Percentiles rank a stretch among this genome's conserved stretches.
Conservation (phyloP, 352 stramenopile species). For the Phytophthora sojae region DNA sequence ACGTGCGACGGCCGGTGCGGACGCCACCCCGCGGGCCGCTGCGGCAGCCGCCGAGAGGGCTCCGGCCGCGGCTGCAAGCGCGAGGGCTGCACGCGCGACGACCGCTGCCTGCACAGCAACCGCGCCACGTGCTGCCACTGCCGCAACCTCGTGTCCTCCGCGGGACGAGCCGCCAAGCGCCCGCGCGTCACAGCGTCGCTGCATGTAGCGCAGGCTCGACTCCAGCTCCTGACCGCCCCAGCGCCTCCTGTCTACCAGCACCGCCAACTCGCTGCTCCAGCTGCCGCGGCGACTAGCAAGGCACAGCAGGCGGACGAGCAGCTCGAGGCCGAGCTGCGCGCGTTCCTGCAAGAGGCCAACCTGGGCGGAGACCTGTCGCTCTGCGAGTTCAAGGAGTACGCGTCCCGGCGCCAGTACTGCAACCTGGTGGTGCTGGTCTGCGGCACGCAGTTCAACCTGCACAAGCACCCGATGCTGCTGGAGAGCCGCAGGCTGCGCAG, state of each 20-base stretch:
- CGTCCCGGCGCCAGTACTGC: conserved; percentile 43
- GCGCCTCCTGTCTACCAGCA: conserved; percentile 15
- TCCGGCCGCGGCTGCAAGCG: conserved; percentile 73
- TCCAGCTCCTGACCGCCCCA: conserved; percentile 2
- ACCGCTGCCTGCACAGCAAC: conserved; percentile 73
- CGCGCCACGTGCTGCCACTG: conserved; percentile 81
- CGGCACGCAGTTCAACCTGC: conserved; percentile 75
- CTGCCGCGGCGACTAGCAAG: conserved; percentile 15
- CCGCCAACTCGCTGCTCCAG: not conserved
- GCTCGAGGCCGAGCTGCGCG: conserved; percentile 39
- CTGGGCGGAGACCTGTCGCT: conserved; percentile 49
- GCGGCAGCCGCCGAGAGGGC: conserved; percentile 68
- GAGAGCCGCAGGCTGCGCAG: conserved; percentile 55
- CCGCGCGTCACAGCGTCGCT: conserved; percentile 25
- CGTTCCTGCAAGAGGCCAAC: conserved; percentile 42
- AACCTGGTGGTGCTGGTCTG: conserved; percentile 73
- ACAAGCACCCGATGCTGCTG: conserved; percentile 74
- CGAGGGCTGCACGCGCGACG: conserved; percentile 64
- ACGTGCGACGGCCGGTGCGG: conserved; percentile 81
- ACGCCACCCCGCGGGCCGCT: conserved; percentile 58
- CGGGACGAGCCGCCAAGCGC: conserved; percentile 48
- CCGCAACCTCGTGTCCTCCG: conserved; percentile 78
- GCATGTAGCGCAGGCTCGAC: conserved; percentile 5
- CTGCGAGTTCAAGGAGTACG: conserved; percentile 65
- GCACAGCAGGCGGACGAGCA: conserved; percentile 16